These are phyloP conservation scores for Protomyces gravidus DNA, from an alignment of 1,139 yeast genomes.

Conservation along the genomic window DNA sequence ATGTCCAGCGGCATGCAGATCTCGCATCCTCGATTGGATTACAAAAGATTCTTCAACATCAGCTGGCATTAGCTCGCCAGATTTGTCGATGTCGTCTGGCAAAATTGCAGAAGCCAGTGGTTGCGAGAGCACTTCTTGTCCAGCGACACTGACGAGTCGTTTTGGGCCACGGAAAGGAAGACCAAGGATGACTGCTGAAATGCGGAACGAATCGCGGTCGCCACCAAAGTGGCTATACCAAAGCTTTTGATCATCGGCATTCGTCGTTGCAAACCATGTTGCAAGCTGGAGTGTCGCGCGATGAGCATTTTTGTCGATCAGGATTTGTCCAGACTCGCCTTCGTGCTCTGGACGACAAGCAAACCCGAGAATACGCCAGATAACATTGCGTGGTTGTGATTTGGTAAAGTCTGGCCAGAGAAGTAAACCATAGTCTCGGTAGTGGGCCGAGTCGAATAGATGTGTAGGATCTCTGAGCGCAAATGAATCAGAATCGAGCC, in stretches of 20 bases:
- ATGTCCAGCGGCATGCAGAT: constrained; percentile 8
- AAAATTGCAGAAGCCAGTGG: background rate
- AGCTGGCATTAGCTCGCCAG: background rate
- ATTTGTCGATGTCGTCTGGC: background rate
- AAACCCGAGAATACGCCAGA: constrained; percentile 23
- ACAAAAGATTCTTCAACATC: background rate
- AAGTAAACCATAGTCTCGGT: constrained; percentile 7
- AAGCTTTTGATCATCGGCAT: constrained; percentile 1
- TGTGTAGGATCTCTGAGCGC: constrained; percentile 10
- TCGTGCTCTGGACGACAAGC: constrained; percentile 23
- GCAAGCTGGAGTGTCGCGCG: constrained; percentile 20
- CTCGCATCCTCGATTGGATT: background rate
- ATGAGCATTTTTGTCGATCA: constrained; percentile 8
- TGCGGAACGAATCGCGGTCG: constrained; percentile 23
- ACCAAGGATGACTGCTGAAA: constrained; percentile 9
- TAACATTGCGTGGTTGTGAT: constrained; percentile 18
- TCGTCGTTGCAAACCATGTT: constrained; percentile 11
- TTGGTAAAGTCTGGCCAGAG: constrained; percentile 28
- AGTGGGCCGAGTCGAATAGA: constrained; percentile 12
- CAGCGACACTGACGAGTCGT: constrained; percentile 17
- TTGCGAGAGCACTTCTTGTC: background rate
- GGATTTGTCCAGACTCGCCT: constrained; percentile 20
- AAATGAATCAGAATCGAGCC: constrained; percentile 19
- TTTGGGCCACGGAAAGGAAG: constrained; percentile 8
- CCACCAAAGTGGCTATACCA: constrained; percentile 18